phyloP scores from a whole-genome alignment of 768 basidiomycete species.

The Russula ochroleuca region DNA sequence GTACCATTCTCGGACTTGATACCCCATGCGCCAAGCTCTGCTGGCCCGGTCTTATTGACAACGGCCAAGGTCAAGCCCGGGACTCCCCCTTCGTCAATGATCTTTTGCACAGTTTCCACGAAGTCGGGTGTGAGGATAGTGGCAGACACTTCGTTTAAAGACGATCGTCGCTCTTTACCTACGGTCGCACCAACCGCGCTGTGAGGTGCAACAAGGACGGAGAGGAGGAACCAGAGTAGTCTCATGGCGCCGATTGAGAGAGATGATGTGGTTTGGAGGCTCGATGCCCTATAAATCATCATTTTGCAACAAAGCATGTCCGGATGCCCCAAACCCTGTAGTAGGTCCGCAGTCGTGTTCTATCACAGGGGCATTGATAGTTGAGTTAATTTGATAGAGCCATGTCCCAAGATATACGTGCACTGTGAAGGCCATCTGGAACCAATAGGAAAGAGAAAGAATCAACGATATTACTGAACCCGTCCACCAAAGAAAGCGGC shows the following conservation, averaged over 20 bases:
- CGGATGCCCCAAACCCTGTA: background rate
- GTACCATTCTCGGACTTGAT: conserved; percentile 17
- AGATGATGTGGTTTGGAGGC: background rate
- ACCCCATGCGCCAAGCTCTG: conserved; percentile 20
- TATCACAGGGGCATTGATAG: background rate
- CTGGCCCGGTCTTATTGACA: conserved; percentile 1
- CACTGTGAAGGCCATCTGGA: background rate
- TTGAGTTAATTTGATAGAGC: too few species aligned
- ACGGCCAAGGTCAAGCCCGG: conserved; percentile 18
- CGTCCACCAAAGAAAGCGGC: background rate
- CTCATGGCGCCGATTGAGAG: background rate
- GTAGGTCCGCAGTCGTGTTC: background rate
- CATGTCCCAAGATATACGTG: too few species aligned
- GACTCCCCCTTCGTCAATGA: background rate
- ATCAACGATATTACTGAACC: background rate
- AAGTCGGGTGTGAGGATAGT: conserved; percentile 15
- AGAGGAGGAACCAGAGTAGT: background rate
- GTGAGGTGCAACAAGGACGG: background rate
- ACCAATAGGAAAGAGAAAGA: background rate
- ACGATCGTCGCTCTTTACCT: background rate
- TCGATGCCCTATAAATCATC: background rate
- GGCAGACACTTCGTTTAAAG: background rate
- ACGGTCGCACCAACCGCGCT: background rate
- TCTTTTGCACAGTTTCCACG: background rate
- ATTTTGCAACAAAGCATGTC: background rate